Conservation (phyloP, 2,329 filamentous ascomycete species). For the Talaromyces sp. region DNA sequence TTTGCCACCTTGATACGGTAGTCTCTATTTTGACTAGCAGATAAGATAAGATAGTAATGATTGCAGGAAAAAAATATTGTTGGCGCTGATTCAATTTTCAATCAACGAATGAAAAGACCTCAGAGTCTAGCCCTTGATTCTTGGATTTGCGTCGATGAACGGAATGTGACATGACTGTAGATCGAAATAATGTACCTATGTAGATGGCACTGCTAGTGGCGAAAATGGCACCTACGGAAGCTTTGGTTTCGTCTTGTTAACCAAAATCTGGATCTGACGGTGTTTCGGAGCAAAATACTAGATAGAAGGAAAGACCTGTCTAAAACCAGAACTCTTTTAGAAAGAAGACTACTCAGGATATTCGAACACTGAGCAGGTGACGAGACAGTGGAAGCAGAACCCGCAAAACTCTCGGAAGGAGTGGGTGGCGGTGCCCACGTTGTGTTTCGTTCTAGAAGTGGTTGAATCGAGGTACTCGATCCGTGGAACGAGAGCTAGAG, state of each 20-base stretch:
- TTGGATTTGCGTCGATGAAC: neutral
- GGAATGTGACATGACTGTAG: constrained; percentile 1
- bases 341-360: neutral
- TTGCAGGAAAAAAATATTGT: neutral
- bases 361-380: neutral
- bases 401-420: neutral
- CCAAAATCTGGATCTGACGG: neutral
- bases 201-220: neutral
- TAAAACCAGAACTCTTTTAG: neutral
- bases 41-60: neutral
- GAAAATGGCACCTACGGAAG: neutral
- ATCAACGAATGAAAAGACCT: neutral
- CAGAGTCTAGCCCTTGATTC: neutral
- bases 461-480: neutral
- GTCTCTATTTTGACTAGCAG: neutral
- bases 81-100: neutral
- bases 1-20: constrained; percentile 3
- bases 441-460: neutral
- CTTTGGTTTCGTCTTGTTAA: neutral
- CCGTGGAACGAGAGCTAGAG: neutral
- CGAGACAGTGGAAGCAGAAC: neutral
- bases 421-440: neutral
- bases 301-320: neutral
- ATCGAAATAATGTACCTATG: neutral
- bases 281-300: neutral